phyloP scores from a whole-genome alignment of 148 eudicot species.

The Hydrangea macrophylla region DNA sequence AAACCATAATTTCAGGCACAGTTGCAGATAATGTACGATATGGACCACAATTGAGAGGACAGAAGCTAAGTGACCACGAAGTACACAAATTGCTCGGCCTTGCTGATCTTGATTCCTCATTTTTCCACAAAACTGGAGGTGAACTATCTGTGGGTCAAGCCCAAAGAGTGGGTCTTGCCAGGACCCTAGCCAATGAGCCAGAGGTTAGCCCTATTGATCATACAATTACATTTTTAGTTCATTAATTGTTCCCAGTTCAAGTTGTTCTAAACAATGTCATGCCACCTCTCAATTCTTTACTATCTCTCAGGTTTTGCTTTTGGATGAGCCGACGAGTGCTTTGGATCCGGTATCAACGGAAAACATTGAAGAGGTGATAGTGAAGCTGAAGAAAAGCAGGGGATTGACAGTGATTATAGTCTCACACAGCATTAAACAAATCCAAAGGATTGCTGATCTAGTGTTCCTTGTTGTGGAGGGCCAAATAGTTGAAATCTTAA shows the following conservation, averaged over 20 bases:
- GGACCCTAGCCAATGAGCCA: slow-evolving; percentile 43
- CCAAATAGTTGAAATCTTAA: slow-evolving; percentile 39
- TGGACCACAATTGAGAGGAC: slow-evolving; percentile 35
- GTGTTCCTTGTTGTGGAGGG: slow-evolving; percentile 39
- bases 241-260: not conserved
- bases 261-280: not conserved
- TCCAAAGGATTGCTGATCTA: slow-evolving; percentile 53
- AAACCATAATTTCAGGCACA: slow-evolving; percentile 36
- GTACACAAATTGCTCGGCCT: slow-evolving; percentile 29
- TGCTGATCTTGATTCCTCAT: slow-evolving; percentile 33
- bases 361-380: slow-evolving; percentile 40
- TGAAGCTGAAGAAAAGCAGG: slow-evolving; percentile 33
- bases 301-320: slow-evolving; percentile 34
- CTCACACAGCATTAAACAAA: slow-evolving; percentile 59
- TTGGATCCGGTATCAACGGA: slow-evolving; percentile 59
- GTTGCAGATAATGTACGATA: slow-evolving; percentile 41
- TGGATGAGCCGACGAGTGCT: slow-evolving; percentile 67
- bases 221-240: not conserved
- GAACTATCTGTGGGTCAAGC: slow-evolving; percentile 45
- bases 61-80: slow-evolving; percentile 31
- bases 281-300: not conserved
- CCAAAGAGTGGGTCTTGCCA: slow-evolving; percentile 45
- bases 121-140: slow-evolving; percentile 22
- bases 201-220: slow-evolving; percentile 26
- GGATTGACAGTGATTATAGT: slow-evolving; percentile 46